These are phyloP conservation scores for Aspergillus sp. DNA, from an alignment of 2,329 filamentous ascomycete species.

Conservation along the genomic window DNA sequence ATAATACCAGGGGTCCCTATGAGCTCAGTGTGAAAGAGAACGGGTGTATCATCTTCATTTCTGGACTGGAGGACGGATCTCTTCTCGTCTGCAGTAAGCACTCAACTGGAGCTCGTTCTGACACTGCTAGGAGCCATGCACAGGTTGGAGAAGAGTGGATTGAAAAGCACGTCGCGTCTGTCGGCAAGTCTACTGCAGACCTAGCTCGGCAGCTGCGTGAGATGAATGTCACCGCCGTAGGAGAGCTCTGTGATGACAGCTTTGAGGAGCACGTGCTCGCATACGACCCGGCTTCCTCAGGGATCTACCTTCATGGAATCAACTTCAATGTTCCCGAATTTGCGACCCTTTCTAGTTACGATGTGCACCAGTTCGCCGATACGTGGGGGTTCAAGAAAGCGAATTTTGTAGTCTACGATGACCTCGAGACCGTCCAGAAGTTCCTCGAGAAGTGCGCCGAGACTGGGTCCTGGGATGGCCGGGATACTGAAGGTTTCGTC, in stretches of 20 bases:
- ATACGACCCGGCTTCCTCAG: conserved; percentile 78
- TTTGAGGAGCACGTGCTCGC: conserved; percentile 97
- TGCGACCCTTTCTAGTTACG: conserved; percentile 74
- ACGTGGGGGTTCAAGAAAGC: conserved; percentile 93
- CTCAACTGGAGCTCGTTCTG: conserved; percentile 78
- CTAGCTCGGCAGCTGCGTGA: conserved; percentile 72
- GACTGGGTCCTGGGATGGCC: conserved; percentile 83
- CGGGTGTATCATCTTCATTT: conserved; percentile 98
- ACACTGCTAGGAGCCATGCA: conserved; percentile 76
- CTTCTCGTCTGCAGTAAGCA: conserved; percentile 98
- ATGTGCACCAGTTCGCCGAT: conserved; percentile 88
- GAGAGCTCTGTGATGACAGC: conserved; percentile 90
- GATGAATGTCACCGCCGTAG: conserved; percentile 91
- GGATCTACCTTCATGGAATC: conserved; percentile 92
- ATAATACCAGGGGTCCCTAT: conserved; percentile 79
- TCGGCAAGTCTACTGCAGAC: conserved; percentile 77
- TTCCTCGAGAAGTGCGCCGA: conserved; percentile 86
- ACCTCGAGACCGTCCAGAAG: conserved; percentile 68
- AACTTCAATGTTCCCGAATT: conserved; percentile 95
- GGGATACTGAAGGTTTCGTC: conserved; percentile 95
- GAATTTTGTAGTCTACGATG: conserved; percentile 73
- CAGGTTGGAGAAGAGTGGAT: conserved; percentile 78
- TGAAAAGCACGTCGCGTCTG: conserved; percentile 70
- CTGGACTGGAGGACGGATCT: conserved; percentile 83
- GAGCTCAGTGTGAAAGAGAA: conserved; percentile 98